These are phyloP conservation scores for Zygoascus bituminiphila DNA, from an alignment of 805 yeast genomes.

Conservation along the genomic window DNA sequence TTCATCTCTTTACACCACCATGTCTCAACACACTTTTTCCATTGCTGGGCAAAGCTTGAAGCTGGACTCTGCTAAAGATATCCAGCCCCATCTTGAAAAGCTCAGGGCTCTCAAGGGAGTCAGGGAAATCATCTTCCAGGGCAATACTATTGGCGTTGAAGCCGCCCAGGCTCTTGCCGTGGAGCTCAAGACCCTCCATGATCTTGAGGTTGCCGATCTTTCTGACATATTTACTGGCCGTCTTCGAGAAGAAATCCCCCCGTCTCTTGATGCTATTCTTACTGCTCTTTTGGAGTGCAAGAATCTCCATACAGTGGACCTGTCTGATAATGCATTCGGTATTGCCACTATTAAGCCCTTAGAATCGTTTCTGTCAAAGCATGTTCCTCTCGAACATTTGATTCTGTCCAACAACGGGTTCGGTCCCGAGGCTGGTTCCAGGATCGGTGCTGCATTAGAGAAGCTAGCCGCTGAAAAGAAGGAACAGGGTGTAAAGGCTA, in stretches of 20 bases:
- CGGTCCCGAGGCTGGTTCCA: conserved; percentile 96
- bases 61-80: conserved; percentile 63
- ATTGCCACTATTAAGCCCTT: conserved; percentile 88
- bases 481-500: conserved; percentile 35
- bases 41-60: conserved; percentile 69
- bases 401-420: conserved; percentile 91
- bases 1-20: not conserved
- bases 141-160: conserved; percentile 90
- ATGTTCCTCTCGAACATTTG: conserved; percentile 74
- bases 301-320: conserved; percentile 62
- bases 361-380: conserved; percentile 67
- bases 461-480: conserved; percentile 59
- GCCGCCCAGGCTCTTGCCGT: conserved; percentile 69
- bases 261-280: conserved; percentile 62
- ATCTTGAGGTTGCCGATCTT: conserved; percentile 59
- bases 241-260: conserved; percentile 88
- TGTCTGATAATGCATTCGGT: conserved; percentile 95
- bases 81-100: conserved; percentile 58
- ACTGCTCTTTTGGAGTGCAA: conserved; percentile 65
- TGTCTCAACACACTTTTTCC: not conserved
- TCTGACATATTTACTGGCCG: conserved; percentile 95
- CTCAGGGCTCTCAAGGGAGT: conserved; percentile 31
- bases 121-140: conserved; percentile 70
- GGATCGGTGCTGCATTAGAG: conserved; percentile 81
- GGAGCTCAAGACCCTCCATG: conserved; percentile 32